A percentile compares a stretch with the other conserved stretches of the same genome.
Evolutionary conservation across 176 grass and related monocot genomes (phyloP).

Genomic region (Musa schizocarpa): DNA sequence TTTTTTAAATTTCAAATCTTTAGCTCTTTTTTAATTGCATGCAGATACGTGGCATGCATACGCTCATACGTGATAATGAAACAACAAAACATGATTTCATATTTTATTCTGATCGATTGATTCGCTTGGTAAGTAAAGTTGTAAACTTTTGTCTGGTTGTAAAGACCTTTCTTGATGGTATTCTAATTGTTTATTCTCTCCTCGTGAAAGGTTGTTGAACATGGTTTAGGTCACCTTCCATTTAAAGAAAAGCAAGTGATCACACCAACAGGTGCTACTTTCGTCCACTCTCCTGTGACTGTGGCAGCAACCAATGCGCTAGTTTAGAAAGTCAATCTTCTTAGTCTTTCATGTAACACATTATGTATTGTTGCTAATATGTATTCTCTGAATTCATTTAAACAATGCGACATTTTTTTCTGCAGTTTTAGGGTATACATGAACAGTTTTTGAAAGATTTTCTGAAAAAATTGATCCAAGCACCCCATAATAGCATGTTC

Average conservation of each 20-base stretch:
- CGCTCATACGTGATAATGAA: conserved; percentile 12
- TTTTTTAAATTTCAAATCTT: neutral
- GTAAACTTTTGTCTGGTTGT: neutral
- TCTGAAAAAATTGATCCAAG: too few relatives aligned
- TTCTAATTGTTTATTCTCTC: neutral
- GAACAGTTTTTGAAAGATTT: too few relatives aligned
- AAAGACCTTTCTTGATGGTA: neutral
- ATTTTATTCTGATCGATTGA: conserved; percentile 19
- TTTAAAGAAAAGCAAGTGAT: conserved; percentile 20
- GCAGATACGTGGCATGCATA: conserved; percentile 21
- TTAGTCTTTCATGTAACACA: neutral
- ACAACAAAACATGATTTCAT: conserved; percentile 19
- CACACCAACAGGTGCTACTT: conserved; percentile 19
- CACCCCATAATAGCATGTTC: too few relatives aligned
- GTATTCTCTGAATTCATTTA: neutral
- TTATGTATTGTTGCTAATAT: neutral
- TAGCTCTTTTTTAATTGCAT: neutral
- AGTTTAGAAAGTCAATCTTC: neutral
- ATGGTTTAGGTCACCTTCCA: conserved; percentile 20
- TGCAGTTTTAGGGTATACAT: too few relatives aligned
- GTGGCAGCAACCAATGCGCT: neutral
- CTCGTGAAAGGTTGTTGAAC: conserved; percentile 12
- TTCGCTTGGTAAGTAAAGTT: conserved; percentile 10
- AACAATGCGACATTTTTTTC: too few relatives aligned
- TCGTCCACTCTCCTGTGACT: neutral